A percentile compares a stretch with the other conserved stretches of the same genome.
Evolutionary conservation across 768 basidiomycete genomes (phyloP).

Genomic region (Phlegmacium glaucopus): DNA sequence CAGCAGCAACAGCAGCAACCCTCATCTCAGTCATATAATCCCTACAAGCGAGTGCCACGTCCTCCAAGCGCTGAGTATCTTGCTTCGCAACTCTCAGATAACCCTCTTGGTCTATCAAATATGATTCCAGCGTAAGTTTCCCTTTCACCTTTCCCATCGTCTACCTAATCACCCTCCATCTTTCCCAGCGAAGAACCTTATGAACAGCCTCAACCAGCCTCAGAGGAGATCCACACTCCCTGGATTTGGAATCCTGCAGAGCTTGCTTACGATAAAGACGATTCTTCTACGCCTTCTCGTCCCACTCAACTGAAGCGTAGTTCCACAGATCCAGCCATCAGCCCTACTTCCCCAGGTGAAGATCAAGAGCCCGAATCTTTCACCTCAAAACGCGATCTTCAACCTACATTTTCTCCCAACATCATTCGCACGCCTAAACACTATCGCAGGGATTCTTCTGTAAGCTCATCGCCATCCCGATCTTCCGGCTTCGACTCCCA

Average conservation of each 20-base stretch:
- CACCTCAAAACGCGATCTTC: conserved; percentile 49
- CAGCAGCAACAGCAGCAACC: conserved; percentile 17
- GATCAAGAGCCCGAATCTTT: conserved; percentile 37
- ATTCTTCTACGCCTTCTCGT: conserved; percentile 1
- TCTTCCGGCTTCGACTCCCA: conserved; percentile 11
- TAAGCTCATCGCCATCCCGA: conserved; percentile 3
- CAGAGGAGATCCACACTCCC: conserved; percentile 47
- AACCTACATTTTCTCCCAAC: conserved; percentile 65
- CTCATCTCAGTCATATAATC: conserved; percentile 38
- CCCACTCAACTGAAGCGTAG: conserved; percentile 6
- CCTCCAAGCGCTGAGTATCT: conserved; percentile 66
- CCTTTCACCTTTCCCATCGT: neutral
- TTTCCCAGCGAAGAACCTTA: conserved; percentile 33
- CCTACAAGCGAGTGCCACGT: conserved; percentile 61
- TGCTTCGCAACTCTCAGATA: conserved; percentile 51
- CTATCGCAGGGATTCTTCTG: conserved; percentile 33
- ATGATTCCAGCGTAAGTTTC: conserved; percentile 62
- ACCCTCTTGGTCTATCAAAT: conserved; percentile 61
- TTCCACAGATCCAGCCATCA: conserved; percentile 1
- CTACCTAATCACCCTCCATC: conserved; percentile 2
- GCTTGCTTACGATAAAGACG: conserved; percentile 30
- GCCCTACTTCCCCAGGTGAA: conserved; percentile 1
- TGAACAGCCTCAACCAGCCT: conserved; percentile 26
- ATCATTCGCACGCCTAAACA: conserved; percentile 69
- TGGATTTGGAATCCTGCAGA: conserved; percentile 71